Conservation (phyloP, 345 rosid genomes). For the Salix dunnii region DNA sequence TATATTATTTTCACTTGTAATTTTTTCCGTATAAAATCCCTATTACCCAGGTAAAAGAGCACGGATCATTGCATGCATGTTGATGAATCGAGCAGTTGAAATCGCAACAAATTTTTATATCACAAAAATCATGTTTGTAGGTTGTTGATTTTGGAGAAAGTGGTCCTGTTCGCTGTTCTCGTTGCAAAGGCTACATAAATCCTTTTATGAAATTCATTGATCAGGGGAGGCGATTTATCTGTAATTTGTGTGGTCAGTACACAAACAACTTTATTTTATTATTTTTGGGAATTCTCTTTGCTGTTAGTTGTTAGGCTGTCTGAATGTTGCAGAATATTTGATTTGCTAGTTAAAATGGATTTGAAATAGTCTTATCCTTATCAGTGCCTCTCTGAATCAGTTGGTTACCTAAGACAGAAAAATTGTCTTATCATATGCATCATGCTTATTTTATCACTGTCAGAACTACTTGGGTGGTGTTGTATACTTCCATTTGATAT, state of each 20-base stretch:
- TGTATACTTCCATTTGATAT: not conserved
- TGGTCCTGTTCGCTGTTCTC: constrained; percentile 35
- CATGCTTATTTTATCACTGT: not conserved
- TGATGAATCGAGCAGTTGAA: not conserved
- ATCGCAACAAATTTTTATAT: not conserved
- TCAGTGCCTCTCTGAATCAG: not conserved
- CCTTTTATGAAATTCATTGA: constrained; percentile 35
- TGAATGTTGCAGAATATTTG: not conserved
- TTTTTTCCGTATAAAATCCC: not conserved
- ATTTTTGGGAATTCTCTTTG: not conserved
- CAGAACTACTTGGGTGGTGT: not conserved
- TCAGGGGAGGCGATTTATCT: constrained; percentile 33
- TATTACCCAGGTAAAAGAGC: not conserved
- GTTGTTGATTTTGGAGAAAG: constrained; percentile 37
- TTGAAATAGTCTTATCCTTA: not conserved
- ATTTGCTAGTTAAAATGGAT: not conserved
- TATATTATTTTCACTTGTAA: not conserved
- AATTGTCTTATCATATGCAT: not conserved
- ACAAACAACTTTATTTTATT: not conserved
- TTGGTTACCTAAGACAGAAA: not conserved
- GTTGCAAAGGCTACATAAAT: constrained; percentile 38
- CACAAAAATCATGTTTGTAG: constrained; percentile 14
- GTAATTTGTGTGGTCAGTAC: constrained; percentile 35
- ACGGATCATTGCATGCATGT: not conserved
- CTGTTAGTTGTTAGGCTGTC: not conserved